phyloP scores from a whole-genome alignment of 768 basidiomycete species.

The Aureoboletus auriporus region DNA sequence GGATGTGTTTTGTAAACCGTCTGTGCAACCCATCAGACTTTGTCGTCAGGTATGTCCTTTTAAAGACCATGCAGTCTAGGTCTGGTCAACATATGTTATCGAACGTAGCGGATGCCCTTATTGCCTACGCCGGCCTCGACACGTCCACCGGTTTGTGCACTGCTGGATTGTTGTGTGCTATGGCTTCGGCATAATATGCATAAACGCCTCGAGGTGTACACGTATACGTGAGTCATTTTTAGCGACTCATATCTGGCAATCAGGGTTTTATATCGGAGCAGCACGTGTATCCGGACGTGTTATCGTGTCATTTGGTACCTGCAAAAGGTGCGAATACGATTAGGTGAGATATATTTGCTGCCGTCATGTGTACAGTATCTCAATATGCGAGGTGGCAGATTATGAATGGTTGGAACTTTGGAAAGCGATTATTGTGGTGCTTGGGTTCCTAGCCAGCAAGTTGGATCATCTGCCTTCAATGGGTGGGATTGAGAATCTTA shows the following conservation, averaged over 20 bases:
- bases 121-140: conserved; percentile 39
- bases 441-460: conserved; percentile 55
- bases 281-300: conserved; percentile 53
- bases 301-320: conserved; percentile 56
- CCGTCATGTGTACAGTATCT: background rate
- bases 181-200: conserved; percentile 72
- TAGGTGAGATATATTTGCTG: conserved; percentile 40
- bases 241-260: background rate
- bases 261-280: conserved; percentile 20
- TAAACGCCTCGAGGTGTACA: conserved; percentile 52
- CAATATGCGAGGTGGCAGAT: conserved; percentile 33
- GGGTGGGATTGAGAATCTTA: conserved; percentile 48
- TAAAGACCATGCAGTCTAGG: background rate
- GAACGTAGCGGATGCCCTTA: conserved; percentile 45
- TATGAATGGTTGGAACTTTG: conserved; percentile 68
- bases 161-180: conserved; percentile 65
- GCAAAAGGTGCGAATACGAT: conserved; percentile 46
- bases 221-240: conserved; percentile 46
- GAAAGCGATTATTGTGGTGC: conserved; percentile 50
- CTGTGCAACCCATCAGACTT: conserved; percentile 42
- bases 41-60: conserved; percentile 55
- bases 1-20: conserved; percentile 41
- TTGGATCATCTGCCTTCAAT: conserved; percentile 49
- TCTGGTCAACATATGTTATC: background rate
- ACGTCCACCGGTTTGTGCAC: conserved; percentile 49